Evolutionary conservation across 768 basidiomycete species (phyloP), one percentile per base, ranked within the genome.

Genomic region (Suillus placidus): DNA sequence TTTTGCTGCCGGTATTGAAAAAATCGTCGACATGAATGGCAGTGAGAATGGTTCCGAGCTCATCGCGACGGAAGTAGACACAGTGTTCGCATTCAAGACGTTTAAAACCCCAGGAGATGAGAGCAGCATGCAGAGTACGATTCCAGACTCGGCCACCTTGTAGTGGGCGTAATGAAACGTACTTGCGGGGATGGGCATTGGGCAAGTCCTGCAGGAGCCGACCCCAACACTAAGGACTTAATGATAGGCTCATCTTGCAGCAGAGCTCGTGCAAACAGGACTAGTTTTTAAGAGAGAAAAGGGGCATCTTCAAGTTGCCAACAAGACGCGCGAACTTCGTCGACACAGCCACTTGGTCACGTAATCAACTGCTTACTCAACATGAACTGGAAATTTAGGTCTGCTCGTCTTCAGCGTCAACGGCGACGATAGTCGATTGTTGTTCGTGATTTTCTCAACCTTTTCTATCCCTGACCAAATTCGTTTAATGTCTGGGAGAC

Each of bases 401-500:
- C 38, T 49, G 42, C 60, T 61, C 20, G 42, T 49, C 60, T 61
- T 61, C 23, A 49, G 1, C 42, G 60, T 40, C 60, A 49, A 61
- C 60, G 16, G 12, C 60, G 60, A 40, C 60, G 60, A 61, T 13
- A 26, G 60, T 49, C 60, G 60, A 55, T 55, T 55, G 54, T 55
- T 55, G 54, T 55, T 55, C 32, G 54, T 55, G 54, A 20, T 55
- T 32, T 6, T 35, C 20, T 55, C 32, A 54, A 54, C 34, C 20
- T 18, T 13, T n/a, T 55, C 10, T 34, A 55, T 35, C 32, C 12
- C 54, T n/a, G 10, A 35, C 32, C 1, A 35, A 34, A 55, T 35
- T 7, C 6, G 7, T 35, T 69, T 66, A 67, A 83, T 83, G 82
- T 76, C 82, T 8, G 74, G 78, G 51, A 76, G 77, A 47, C 76